phyloP scores from a whole-genome alignment of 2,329 filamentous ascomycete species.

The Pseudovirgaria hyperparasitica region DNA sequence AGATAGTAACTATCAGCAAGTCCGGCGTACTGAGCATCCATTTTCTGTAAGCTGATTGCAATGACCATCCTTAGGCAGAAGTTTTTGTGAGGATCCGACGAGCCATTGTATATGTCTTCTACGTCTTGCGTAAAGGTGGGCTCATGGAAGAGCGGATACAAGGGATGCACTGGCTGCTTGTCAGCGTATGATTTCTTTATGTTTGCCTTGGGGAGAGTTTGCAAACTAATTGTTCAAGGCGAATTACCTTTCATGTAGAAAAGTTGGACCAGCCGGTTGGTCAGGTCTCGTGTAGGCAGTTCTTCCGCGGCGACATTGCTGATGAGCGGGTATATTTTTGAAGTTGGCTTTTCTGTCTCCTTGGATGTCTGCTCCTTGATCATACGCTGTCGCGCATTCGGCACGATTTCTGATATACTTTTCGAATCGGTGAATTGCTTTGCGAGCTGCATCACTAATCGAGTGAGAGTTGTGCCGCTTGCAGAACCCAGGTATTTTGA shows the following conservation, averaged over 20 bases:
- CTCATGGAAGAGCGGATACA: slow-evolving; percentile 81
- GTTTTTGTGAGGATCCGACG: slow-evolving; percentile 67
- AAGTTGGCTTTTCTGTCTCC: slow-evolving; percentile 53
- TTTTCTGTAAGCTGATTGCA: slow-evolving; percentile 86
- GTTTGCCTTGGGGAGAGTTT: slow-evolving; percentile 2
- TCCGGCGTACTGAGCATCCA: slow-evolving; percentile 81
- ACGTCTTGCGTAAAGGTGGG: slow-evolving; percentile 63
- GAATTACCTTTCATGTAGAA: slow-evolving; percentile 69
- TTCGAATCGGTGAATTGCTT: slow-evolving; percentile 86
- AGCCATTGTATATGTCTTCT: slow-evolving; percentile 67
- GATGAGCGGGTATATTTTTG: slow-evolving; percentile 80
- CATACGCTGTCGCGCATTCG: slow-evolving; percentile 54
- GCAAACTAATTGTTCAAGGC: too few relatives aligned
- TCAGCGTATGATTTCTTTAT: neutral
- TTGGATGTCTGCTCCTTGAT: slow-evolving; percentile 55
- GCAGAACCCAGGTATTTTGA: slow-evolving; percentile 85
- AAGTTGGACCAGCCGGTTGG: slow-evolving; percentile 68
- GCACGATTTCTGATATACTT: slow-evolving; percentile 84
- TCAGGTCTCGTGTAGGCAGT: slow-evolving; percentile 61
- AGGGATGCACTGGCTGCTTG: slow-evolving; percentile 56
- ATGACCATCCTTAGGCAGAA: slow-evolving; percentile 86
- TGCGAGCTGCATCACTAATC: slow-evolving; percentile 89
- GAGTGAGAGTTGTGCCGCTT: slow-evolving; percentile 89
- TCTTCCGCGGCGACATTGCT: slow-evolving; percentile 69
- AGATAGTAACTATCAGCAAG: slow-evolving; percentile 92